A percentile compares a stretch with the other conserved stretches of the same genome.
phyloP scores from a whole-genome alignment of 2,329 filamentous ascomycete species.

The Ceratocystis papillata region DNA sequence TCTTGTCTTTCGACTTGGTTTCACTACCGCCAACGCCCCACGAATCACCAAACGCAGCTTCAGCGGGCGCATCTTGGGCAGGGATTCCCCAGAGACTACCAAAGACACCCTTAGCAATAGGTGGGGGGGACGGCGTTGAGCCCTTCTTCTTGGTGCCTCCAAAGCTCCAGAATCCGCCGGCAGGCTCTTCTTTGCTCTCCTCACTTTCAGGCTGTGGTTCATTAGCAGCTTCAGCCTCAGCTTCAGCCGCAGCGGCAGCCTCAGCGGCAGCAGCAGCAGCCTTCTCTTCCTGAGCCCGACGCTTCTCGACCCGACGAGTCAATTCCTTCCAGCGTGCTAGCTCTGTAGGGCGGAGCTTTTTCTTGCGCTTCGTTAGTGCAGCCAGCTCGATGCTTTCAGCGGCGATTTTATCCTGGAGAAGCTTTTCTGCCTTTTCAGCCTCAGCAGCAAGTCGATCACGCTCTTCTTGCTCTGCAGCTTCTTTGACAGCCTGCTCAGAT shows the following conservation, averaged over 20 bases:
- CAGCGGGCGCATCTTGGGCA: constrained; percentile 6
- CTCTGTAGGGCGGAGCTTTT: constrained; percentile 38
- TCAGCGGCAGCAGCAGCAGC: constrained; percentile 26
- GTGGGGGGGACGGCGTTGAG: constrained; percentile 7
- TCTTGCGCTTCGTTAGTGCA: constrained; percentile 40
- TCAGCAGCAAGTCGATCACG: constrained; percentile 7
- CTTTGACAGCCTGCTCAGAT: constrained; percentile 26
- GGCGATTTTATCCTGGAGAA: constrained; percentile 8
- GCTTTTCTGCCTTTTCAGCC: not conserved
- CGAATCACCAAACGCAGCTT: constrained; percentile 19
- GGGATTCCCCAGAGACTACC: constrained; percentile 17
- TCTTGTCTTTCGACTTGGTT: constrained; percentile 15
- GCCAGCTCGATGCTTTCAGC: constrained; percentile 33
- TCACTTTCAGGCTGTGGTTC: constrained; percentile 13
- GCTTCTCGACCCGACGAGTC: constrained; percentile 31
- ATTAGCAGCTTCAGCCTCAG: constrained; percentile 31
- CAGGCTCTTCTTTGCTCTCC: not conserved
- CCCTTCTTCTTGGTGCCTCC: constrained; percentile 15
- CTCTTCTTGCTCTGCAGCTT: constrained; percentile 27
- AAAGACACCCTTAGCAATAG: constrained; percentile 13
- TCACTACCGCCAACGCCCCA: constrained; percentile 18
- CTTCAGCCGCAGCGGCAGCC: constrained; percentile 27
- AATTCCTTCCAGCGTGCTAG: constrained; percentile 37
- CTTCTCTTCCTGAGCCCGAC: constrained; percentile 27
- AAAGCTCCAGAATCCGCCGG: constrained; percentile 15